Base-by-base conservation (phyloP, 352 stramenopile genomes). In the Phytophthora vignae region DNA sequence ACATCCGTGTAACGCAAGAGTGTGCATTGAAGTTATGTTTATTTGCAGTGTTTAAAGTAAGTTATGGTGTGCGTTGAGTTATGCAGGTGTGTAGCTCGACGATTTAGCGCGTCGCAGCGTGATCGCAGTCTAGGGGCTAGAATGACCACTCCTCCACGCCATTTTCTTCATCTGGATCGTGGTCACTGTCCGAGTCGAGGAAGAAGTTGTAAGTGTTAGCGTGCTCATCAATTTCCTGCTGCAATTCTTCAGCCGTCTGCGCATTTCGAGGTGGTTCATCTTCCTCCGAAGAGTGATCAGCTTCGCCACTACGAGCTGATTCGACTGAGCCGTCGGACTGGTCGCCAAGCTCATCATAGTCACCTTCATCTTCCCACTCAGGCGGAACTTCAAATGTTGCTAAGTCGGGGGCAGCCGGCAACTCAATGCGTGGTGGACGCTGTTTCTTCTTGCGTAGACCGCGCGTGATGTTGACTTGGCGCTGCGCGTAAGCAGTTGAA, bases 381-480 rank as follows among this genome's bases (percentile, higher is more conserved):
- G 33, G 17, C 12, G 60, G 33, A 29, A 53, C 36, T 49, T 52
- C 53, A 42, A 62, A 69, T 1, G 8, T 27, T 4, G 54, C 2
- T 33, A 69, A 60, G 62, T 58, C 44, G 5, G 42, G 62, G 8
- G 53, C 12, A 31, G 6, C 17, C 8, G 54, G 62, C 3, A 69
- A 33, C 8, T 38, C 25, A 56, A 69, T 59, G 10, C 19, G 53
- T 19, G 50, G 36, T 4, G 14, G 7, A 49, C 19, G 27, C 3
- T 55, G n/a, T 25, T 60, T 67, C 21, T 55, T 68, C n/a, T 33
- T 42, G 1, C 61, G 61, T 17, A 68, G 22, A 31, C 52, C 52
- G 25, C 31, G 11, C 0, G 55, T 70, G 19, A 64, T 70, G 44
- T 15, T 70, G 19, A 6, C 14, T n/a, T 64, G 54, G 22, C 33